A percentile compares a stretch with the other conserved stretches of the same genome.
Evolutionary conservation across 177 flowering plant species (phyloP).

Genomic region (Telopea speciosissima): DNA sequence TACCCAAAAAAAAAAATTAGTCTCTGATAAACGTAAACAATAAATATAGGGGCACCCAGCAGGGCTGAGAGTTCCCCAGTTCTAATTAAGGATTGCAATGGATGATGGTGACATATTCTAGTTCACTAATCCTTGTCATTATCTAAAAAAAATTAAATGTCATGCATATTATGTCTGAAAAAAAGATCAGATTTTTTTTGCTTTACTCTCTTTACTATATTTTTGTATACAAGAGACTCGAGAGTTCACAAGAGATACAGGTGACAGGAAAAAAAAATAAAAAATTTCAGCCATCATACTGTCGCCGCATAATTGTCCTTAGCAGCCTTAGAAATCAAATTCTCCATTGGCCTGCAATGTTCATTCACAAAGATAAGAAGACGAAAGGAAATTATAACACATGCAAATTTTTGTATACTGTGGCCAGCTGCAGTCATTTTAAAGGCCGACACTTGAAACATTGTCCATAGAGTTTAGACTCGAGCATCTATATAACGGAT

Average conservation of each 20-base stretch:
- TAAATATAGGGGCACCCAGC: no score
- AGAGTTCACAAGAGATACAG: background rate
- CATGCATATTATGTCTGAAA: background rate
- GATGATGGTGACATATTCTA: background rate
- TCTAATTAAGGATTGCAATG: no score
- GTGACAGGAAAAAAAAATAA: background rate
- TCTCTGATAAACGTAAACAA: no score
- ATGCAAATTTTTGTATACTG: no score
- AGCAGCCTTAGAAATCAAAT: slow-evolving; percentile 52
- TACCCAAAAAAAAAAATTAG: no score
- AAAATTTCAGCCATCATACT: background rate
- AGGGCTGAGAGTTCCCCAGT: no score
- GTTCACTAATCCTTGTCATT: background rate
- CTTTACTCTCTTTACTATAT: background rate
- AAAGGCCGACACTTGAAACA: no score
- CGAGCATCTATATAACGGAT: no score
- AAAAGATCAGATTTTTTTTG: background rate
- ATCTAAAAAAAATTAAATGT: background rate
- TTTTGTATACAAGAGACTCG: background rate
- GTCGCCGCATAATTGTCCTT: background rate
- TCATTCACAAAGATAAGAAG: background rate
- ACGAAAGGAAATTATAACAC: background rate
- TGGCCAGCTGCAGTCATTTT: no score
- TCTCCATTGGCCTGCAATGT: slow-evolving; percentile 57
- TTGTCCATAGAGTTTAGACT: no score